A percentile compares a stretch with the other conserved stretches of the same genome.
phyloP scores from a whole-genome alignment of 257 asterid species.

The Hygrophila difformis region DNA sequence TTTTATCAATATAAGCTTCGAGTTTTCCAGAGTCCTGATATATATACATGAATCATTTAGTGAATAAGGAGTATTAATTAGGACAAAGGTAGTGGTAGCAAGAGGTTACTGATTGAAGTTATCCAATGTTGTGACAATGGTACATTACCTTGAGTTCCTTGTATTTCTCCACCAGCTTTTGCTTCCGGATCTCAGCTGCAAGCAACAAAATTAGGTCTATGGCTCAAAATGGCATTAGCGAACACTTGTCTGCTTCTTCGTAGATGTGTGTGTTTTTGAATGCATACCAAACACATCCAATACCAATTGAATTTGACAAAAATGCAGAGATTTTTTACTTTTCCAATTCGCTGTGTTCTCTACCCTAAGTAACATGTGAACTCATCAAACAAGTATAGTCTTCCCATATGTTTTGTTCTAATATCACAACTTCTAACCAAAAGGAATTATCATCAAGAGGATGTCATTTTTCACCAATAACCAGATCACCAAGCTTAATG shows the following conservation, averaged over 20 bases:
- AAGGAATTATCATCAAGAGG: not conserved
- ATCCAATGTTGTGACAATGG: not conserved
- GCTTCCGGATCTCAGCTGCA: slow-evolving; percentile 78
- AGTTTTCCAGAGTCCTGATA: slow-evolving; percentile 78
- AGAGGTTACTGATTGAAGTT: too few relatives aligned
- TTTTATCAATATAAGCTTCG: slow-evolving; percentile 73
- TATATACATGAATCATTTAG: slow-evolving; percentile 12
- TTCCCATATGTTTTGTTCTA: not conserved
- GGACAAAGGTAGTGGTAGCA: too few relatives aligned
- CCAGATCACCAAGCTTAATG: not conserved
- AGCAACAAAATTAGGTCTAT: slow-evolving; percentile 11
- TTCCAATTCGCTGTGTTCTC: not conserved
- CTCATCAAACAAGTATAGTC: not conserved
- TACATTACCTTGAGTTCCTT: slow-evolving; percentile 64
- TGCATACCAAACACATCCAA: not conserved
- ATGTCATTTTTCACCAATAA: not conserved
- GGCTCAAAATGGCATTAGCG: not conserved
- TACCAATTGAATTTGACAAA: not conserved
- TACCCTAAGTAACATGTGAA: not conserved
- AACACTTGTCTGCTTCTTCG: not conserved
- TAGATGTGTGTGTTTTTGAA: not conserved
- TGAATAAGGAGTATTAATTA: too few relatives aligned
- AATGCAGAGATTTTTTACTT: too few relatives aligned
- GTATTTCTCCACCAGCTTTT: slow-evolving; percentile 57
- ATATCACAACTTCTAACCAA: not conserved